phyloP scores from a whole-genome alignment of 176 grass and related monocot species.

The Calamus simplicifolius region DNA sequence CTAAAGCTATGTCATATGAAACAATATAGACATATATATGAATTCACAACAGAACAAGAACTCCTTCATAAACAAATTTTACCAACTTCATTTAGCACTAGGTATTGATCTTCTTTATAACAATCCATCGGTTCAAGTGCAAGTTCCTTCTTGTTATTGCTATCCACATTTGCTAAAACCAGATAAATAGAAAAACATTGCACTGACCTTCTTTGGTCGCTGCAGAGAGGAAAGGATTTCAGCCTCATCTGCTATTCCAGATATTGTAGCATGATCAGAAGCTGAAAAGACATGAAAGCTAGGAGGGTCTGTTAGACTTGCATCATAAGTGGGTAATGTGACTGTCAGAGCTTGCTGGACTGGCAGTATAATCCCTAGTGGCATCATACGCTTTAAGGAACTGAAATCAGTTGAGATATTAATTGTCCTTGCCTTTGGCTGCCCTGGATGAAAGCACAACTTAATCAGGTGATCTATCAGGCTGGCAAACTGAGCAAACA shows the following conservation, averaged over 20 bases:
- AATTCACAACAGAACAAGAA: too few relatives aligned
- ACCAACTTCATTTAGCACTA: too few relatives aligned
- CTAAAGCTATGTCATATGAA: too few relatives aligned
- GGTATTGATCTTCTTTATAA: too few relatives aligned
- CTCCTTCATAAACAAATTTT: too few relatives aligned
- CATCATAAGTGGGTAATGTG: conserved; percentile 75
- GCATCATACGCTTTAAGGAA: conserved; percentile 99
- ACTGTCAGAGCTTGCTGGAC: conserved; percentile 92
- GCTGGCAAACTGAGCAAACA: conserved; percentile 75
- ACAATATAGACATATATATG: too few relatives aligned
- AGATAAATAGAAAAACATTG: conserved; percentile 5
- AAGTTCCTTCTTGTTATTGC: neutral
- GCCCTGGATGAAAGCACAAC: conserved; percentile 85
- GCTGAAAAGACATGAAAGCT: conserved; percentile 69
- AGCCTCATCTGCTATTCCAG: conserved; percentile 82
- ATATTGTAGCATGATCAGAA: conserved; percentile 85
- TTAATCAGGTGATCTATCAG: conserved; percentile 87
- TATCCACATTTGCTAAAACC: neutral
- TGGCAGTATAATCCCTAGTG: conserved; percentile 89
- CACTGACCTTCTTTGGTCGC: conserved; percentile 83
- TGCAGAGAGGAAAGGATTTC: conserved; percentile 95
- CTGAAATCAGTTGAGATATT: conserved; percentile 95
- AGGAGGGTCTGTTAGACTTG: conserved; percentile 48
- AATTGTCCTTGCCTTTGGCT: conserved; percentile 58
- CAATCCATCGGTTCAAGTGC: neutral